phyloP scores from a whole-genome alignment of 305 asterid genomes.

The Fraxinus ornus region DNA sequence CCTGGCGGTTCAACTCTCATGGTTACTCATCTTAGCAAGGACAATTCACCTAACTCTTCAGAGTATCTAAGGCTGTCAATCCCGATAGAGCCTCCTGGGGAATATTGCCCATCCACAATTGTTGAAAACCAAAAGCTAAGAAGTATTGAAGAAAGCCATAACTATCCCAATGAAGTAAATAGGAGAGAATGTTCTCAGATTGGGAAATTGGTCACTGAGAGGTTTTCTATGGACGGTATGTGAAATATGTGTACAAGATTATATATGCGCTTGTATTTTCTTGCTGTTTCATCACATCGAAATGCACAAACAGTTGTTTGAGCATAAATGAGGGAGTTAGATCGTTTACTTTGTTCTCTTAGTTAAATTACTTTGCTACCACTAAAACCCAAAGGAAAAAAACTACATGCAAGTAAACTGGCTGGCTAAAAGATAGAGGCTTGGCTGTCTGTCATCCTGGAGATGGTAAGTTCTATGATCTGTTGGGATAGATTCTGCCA shows the following conservation, averaged over 20 bases:
- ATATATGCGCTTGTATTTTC: background rate
- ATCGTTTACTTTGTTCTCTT: background rate
- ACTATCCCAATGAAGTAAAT: constrained; percentile 34
- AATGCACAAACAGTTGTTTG: background rate
- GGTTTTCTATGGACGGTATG: constrained; percentile 34
- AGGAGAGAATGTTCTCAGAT: constrained; percentile 31
- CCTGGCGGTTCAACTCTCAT: constrained; percentile 86
- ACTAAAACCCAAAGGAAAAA: too few species aligned
- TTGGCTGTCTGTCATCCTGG: too few species aligned
- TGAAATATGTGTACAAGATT: background rate
- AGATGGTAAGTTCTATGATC: too few species aligned
- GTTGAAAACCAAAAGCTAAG: constrained; percentile 32
- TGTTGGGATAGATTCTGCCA: too few species aligned
- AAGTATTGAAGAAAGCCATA: constrained; percentile 23
- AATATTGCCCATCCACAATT: constrained; percentile 18
- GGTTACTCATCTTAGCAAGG: constrained; percentile 59
- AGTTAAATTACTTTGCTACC: background rate
- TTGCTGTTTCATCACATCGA: background rate
- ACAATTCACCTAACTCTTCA: constrained; percentile 30
- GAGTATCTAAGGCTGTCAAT: constrained; percentile 32
- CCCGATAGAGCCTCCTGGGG: constrained; percentile 33
- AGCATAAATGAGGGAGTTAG: background rate
- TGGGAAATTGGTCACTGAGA: constrained; percentile 30
- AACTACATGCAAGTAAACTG: too few species aligned
- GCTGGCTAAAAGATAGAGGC: too few species aligned